phyloP scores from a whole-genome alignment of 169 alveolate species.

The Eimeria necatrix region DNA sequence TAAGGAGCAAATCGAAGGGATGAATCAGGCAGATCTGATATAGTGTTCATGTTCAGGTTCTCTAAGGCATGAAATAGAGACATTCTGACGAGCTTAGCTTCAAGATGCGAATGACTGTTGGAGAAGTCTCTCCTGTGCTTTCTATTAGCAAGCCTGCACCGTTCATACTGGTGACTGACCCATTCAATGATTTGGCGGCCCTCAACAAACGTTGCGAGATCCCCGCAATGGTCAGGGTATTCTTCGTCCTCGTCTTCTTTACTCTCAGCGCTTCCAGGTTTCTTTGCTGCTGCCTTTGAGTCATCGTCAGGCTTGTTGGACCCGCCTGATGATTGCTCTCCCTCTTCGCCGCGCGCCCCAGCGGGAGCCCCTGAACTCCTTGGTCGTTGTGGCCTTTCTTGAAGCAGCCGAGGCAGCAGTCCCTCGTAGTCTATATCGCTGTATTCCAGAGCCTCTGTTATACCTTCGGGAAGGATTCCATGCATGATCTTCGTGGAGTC shows the following conservation, averaged over 20 bases:
- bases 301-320: slow-evolving; percentile 52
- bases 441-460: neutral
- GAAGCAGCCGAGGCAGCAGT: slow-evolving; percentile 32
- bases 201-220: slow-evolving; percentile 60
- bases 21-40: no score
- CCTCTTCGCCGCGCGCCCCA: neutral
- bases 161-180: neutral
- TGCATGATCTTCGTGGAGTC: neutral
- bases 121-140: no score
- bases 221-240: slow-evolving; percentile 70
- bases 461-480: neutral
- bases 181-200: slow-evolving; percentile 77
- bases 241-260: slow-evolving; percentile 23
- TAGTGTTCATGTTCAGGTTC: no score
- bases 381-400: neutral
- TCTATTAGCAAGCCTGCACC: no score
- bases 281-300: neutral
- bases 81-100: no score
- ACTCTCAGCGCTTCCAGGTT: neutral
- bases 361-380: neutral
- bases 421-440: neutral
- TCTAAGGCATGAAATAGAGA: no score
- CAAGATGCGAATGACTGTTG: no score
- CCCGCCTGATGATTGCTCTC: neutral
- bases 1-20: neutral